Conservation (phyloP, 768 basidiomycete species). For the Tricholoma matsutake region DNA sequence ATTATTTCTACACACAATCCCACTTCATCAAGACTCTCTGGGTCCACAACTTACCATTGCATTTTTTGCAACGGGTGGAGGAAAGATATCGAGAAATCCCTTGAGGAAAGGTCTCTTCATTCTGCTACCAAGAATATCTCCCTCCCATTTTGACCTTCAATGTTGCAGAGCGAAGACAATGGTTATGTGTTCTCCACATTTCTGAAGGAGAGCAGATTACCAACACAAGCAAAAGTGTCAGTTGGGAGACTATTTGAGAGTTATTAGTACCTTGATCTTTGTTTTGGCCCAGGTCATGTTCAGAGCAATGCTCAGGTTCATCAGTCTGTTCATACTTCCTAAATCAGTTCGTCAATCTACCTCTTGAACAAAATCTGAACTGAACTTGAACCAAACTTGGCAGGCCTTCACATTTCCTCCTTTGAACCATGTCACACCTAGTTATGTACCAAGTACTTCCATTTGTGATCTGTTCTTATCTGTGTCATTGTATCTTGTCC, state of each 20-base stretch:
- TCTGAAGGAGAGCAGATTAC: constrained; percentile 66
- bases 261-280: too few relatives aligned
- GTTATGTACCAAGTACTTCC: background rate
- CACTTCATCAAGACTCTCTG: constrained; percentile 76
- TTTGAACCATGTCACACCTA: background rate
- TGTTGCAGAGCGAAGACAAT: constrained; percentile 63
- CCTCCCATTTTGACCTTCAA: background rate
- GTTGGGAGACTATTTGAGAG: constrained; percentile 62
- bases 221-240: constrained; percentile 51
- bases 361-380: background rate
- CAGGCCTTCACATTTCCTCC: constrained; percentile 10
- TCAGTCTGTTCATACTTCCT: constrained; percentile 18
- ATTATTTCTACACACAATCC: constrained; percentile 68
- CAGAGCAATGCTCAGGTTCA: constrained; percentile 11
- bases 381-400: too few relatives aligned
- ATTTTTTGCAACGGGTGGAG: constrained; percentile 61
- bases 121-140: constrained; percentile 7
- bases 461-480: background rate
- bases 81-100: constrained; percentile 65
- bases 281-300: too few relatives aligned
- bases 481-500: background rate
- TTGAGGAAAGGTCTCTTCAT: constrained; percentile 44
- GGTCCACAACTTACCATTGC: constrained; percentile 62
- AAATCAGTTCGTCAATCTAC: constrained; percentile 14
- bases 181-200: constrained; percentile 62